phyloP scores from a whole-genome alignment of 2,329 filamentous ascomycete genomes.

The Stemphylium lycopersici region DNA sequence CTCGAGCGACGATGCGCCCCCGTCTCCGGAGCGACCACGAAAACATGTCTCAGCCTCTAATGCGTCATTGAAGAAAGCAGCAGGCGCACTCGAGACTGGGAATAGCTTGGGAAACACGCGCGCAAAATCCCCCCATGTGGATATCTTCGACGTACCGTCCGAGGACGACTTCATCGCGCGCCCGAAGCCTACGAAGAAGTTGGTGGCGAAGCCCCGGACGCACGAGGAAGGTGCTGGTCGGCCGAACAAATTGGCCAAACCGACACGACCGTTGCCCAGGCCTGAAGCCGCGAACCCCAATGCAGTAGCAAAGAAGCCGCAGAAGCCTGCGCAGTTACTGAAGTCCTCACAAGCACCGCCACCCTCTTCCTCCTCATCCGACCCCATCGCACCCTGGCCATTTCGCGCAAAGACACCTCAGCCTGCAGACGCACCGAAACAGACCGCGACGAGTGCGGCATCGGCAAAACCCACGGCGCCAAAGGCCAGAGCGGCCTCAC shows the following conservation, averaged over 20 bases:
- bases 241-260: constrained; percentile 5
- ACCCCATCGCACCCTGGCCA: background rate
- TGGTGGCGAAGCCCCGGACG: constrained; percentile 17
- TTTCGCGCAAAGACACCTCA: constrained; percentile 22
- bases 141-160: constrained; percentile 54
- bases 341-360: constrained; percentile 7
- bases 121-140: constrained; percentile 15
- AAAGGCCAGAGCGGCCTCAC: constrained; percentile 20
- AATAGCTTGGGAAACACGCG: constrained; percentile 6
- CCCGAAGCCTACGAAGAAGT: constrained; percentile 21
- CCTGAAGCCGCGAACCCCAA: constrained; percentile 9
- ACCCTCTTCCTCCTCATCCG: constrained; percentile 1
- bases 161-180: constrained; percentile 35
- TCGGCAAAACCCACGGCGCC: constrained; percentile 8
- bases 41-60: constrained; percentile 22
- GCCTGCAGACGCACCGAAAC: constrained; percentile 5
- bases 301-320: constrained; percentile 10
- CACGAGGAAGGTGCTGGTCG: constrained; percentile 15
- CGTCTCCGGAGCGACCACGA: constrained; percentile 44
- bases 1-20: constrained; percentile 29
- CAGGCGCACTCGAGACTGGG: constrained; percentile 6
- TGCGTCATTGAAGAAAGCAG: constrained; percentile 16
- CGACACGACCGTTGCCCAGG: constrained; percentile 17
- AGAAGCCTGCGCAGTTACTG: constrained; percentile 7
- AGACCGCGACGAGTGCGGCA: background rate